phyloP scores from a whole-genome alignment of 805 yeast genomes.

The Candida nitratophila region DNA sequence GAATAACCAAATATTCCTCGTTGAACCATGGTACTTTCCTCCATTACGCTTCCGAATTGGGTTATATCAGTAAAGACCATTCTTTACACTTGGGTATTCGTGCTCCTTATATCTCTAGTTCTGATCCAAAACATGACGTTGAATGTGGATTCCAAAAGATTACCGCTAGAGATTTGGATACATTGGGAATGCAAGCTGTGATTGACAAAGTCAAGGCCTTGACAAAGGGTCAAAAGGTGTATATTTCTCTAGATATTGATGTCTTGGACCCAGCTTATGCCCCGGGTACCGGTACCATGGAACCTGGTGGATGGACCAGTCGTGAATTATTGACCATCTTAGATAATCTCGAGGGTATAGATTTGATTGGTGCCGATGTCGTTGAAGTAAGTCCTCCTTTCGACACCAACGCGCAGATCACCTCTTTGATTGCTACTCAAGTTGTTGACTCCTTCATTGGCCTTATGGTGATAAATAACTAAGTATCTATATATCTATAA shows the following conservation, averaged over 20 bases:
- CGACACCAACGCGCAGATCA: slow-evolving; percentile 52
- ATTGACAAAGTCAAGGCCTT: slow-evolving; percentile 26
- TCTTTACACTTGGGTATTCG: slow-evolving; percentile 59
- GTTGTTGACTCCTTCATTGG: slow-evolving; percentile 46
- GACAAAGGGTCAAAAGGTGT: slow-evolving; percentile 34
- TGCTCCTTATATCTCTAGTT: slow-evolving; percentile 43
- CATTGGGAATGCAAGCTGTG: slow-evolving; percentile 24
- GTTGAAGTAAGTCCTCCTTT: slow-evolving; percentile 66
- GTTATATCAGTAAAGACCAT: slow-evolving; percentile 40
- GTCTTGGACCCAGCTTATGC: slow-evolving; percentile 68
- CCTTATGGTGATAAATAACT: slow-evolving; percentile 31
- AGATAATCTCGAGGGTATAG: slow-evolving; percentile 52
- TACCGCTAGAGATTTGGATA: slow-evolving; percentile 44
- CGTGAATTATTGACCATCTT: slow-evolving; percentile 56
- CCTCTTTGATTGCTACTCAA: slow-evolving; percentile 60
- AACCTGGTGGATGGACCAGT: slow-evolving; percentile 65
- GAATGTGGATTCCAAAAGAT: slow-evolving; percentile 40
- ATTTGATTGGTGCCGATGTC: slow-evolving; percentile 67
- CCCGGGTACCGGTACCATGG: slow-evolving; percentile 78
- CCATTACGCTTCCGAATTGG: slow-evolving; percentile 64
- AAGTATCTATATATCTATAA: no score
- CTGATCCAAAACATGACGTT: slow-evolving; percentile 36
- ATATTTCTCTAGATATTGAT: slow-evolving; percentile 46
- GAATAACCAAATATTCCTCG: slow-evolving; percentile 46
- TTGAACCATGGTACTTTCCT: slow-evolving; percentile 63